Evolutionary conservation across 805 yeast genomes (phyloP).

Genomic region (Candida vaughaniae): DNA sequence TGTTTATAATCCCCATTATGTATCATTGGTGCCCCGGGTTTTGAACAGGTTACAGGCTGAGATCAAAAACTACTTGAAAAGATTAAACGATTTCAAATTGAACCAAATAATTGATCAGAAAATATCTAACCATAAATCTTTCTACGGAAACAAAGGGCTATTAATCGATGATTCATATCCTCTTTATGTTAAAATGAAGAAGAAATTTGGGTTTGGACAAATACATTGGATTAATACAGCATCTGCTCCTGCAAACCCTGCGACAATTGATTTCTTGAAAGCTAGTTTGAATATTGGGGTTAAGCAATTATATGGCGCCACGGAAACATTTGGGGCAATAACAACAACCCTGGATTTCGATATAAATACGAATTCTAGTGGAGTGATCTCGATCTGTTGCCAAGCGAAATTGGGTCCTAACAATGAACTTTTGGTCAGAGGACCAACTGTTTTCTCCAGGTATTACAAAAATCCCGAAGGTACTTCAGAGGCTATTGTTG

Average conservation of each 20-base stretch:
- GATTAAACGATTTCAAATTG: constrained; percentile 5
- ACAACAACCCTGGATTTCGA: constrained; percentile 43
- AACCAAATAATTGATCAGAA: constrained; percentile 33
- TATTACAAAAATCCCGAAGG: constrained; percentile 50
- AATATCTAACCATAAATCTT: constrained; percentile 39
- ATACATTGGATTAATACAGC: constrained; percentile 35
- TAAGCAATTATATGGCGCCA: constrained; percentile 68
- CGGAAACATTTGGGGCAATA: constrained; percentile 63
- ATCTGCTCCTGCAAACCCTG: constrained; percentile 67
- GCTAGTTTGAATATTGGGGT: constrained; percentile 58
- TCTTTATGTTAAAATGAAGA: constrained; percentile 18
- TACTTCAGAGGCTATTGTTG: constrained; percentile 42
- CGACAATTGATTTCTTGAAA: constrained; percentile 57
- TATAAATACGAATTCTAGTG: constrained; percentile 35
- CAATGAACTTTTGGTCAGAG: constrained; percentile 57
- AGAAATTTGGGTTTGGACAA: constrained; percentile 27
- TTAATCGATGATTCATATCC: constrained; percentile 30
- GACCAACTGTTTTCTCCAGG: constrained; percentile 51
- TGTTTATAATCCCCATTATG: constrained; percentile 49
- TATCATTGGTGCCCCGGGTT: constrained; percentile 64
- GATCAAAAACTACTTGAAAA: constrained; percentile 36
- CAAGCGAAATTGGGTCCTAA: constrained; percentile 51
- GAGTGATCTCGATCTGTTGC: constrained; percentile 52
- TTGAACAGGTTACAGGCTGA: constrained; percentile 59
- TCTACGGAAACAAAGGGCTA: constrained; percentile 41